Percentiles rank a stretch among this genome's conserved stretches.
Evolutionary conservation across 2,329 filamentous ascomycete species (phyloP).

Genomic region (Verticillium klebahnii): DNA sequence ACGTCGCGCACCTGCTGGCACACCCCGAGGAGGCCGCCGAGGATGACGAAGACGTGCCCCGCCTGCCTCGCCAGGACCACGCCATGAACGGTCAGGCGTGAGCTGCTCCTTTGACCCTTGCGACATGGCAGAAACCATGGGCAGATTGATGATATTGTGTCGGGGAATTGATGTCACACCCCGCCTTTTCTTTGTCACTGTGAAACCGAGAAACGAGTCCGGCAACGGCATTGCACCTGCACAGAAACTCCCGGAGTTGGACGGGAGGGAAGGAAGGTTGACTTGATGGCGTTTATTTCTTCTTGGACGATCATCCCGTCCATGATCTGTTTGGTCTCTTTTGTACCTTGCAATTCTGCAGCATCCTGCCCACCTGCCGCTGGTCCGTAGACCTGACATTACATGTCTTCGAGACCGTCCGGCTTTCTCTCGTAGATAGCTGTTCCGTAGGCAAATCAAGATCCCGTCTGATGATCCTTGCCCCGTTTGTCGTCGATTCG

Average conservation of each 20-base stretch:
- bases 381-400: background rate
- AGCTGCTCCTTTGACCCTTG: background rate
- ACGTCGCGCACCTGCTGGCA: constrained; percentile 82
- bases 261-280: constrained; percentile 10
- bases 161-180: background rate
- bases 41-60: constrained; percentile 45
- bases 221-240: constrained; percentile 10
- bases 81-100: constrained; percentile 11
- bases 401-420: background rate
- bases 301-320: background rate
- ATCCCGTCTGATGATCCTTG: background rate
- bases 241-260: constrained; percentile 2
- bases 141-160: constrained; percentile 8
- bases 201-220: constrained; percentile 10
- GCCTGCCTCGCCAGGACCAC: constrained; percentile 26
- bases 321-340: background rate
- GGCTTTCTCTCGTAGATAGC: background rate
- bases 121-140: background rate
- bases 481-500: background rate
- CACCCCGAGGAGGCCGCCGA: constrained; percentile 64
- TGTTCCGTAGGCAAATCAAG: background rate
- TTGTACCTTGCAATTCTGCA: background rate
- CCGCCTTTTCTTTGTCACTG: constrained; percentile 2
- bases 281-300: constrained; percentile 4
- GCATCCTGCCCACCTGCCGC: background rate